phyloP scores from a whole-genome alignment of 192 early-diverging fungal species.

The Piromyces sp. region DNA sequence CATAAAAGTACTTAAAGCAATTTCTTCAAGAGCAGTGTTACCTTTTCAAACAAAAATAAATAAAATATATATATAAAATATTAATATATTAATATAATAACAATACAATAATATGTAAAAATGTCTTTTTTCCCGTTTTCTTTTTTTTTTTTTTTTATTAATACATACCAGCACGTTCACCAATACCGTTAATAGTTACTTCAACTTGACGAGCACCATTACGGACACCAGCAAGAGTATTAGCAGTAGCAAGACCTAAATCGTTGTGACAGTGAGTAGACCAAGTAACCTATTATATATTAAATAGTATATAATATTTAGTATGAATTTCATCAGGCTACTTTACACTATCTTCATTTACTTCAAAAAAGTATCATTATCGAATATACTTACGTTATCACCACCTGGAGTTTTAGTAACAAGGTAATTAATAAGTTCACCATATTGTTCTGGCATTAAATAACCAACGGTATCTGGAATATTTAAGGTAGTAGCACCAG shows the following conservation, averaged over 20 bases:
- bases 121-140: no score
- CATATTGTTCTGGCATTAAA: conserved; percentile 81
- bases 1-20: conserved; percentile 88
- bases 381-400: conserved; percentile 22
- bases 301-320: no score
- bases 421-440: conserved; percentile 65
- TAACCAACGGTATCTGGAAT: conserved; percentile 98
- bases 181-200: conserved; percentile 94
- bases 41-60: conserved; percentile 19
- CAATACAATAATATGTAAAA: no score
- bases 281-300: conserved; percentile 35
- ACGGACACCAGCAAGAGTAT: conserved; percentile 72
- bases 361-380: neutral
- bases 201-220: conserved; percentile 93
- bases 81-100: no score
- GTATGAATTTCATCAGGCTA: no score
- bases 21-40: conserved; percentile 89
- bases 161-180: conserved; percentile 71
- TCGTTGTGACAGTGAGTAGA: conserved; percentile 98
- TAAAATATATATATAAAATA: neutral
- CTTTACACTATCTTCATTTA: neutral
- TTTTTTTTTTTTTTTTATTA: no score
- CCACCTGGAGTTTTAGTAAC: conserved; percentile 51
- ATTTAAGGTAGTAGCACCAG: conserved; percentile 87
- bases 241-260: conserved; percentile 88